Evolutionary conservation across 768 basidiomycete genomes (phyloP).

Genomic region (Russula olivacea): DNA sequence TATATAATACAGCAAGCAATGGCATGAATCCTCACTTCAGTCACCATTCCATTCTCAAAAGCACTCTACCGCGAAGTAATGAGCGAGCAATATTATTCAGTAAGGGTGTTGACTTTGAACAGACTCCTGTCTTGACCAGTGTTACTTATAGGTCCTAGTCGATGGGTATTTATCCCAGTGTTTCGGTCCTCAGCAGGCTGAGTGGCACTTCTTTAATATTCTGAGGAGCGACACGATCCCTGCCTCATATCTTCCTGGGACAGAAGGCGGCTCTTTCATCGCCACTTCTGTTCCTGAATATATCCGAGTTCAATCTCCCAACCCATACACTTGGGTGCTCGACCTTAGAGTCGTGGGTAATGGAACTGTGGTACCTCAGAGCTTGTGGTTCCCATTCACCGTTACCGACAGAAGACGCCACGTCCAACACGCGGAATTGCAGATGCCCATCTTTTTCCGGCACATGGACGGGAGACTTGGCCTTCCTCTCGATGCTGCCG

Average conservation of each 20-base stretch:
- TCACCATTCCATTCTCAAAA: not conserved
- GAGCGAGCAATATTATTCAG: not conserved
- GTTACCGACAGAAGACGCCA: constrained; percentile 3
- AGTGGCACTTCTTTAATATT: not conserved
- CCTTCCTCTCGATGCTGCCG: constrained; percentile 5
- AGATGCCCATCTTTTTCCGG: constrained; percentile 17
- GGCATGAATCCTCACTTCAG: too few species aligned
- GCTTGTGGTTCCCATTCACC: too few species aligned
- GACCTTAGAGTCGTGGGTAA: too few species aligned
- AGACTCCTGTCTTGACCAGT: not conserved
- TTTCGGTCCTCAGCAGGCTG: not conserved
- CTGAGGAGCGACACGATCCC: not conserved
- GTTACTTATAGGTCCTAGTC: constrained; percentile 2
- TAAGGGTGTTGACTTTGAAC: not conserved
- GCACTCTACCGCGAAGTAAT: not conserved
- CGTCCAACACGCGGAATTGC: constrained; percentile 10
- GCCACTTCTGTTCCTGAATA: not conserved
- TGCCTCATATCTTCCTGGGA: not conserved
- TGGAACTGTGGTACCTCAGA: too few species aligned
- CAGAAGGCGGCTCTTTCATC: not conserved
- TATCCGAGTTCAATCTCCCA: too few species aligned
- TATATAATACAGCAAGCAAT: too few species aligned
- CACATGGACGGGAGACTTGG: not conserved
- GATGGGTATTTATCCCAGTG: constrained; percentile 9
- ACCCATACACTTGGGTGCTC: too few species aligned